phyloP scores from a whole-genome alignment of 2,329 filamentous ascomycete genomes.

The Dactylellina haptotyla region DNA sequence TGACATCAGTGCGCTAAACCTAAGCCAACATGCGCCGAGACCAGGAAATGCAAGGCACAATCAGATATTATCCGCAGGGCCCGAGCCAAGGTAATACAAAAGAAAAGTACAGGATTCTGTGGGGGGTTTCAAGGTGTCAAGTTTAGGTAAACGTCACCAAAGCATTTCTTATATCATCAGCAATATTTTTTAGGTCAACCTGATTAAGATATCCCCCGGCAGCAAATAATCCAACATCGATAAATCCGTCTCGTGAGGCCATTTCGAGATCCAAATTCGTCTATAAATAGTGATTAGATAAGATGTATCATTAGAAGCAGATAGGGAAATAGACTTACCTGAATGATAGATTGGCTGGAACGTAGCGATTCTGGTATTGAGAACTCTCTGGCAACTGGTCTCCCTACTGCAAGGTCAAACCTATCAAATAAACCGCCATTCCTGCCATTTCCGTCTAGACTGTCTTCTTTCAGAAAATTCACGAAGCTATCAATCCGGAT shows the following conservation, averaged over 20 bases:
- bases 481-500: constrained; percentile 77
- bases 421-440: constrained; percentile 31
- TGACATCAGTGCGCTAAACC: too few species aligned
- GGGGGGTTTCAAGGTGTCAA: not conserved
- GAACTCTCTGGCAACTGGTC: constrained; percentile 14
- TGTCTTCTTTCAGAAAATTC: constrained; percentile 70
- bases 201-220: constrained; percentile 63
- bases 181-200: constrained; percentile 60
- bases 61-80: too few species aligned
- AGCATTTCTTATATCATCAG: constrained; percentile 57
- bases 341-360: constrained; percentile 28
- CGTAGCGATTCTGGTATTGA: constrained; percentile 26
- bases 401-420: constrained; percentile 17
- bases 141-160: constrained; percentile 21
- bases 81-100: too few species aligned
- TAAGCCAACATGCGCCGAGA: too few species aligned
- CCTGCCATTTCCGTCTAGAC: constrained; percentile 26
- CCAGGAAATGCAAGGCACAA: too few species aligned
- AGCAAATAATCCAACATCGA: constrained; percentile 66
- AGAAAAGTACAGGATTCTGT: too few species aligned
- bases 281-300: constrained; percentile 24
- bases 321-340: constrained; percentile 18
- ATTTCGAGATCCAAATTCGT: constrained; percentile 48
- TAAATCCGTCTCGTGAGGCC: constrained; percentile 34
- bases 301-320: not conserved